phyloP scores from a whole-genome alignment of 805 yeast genomes.

The Ogataea dorogensis region DNA sequence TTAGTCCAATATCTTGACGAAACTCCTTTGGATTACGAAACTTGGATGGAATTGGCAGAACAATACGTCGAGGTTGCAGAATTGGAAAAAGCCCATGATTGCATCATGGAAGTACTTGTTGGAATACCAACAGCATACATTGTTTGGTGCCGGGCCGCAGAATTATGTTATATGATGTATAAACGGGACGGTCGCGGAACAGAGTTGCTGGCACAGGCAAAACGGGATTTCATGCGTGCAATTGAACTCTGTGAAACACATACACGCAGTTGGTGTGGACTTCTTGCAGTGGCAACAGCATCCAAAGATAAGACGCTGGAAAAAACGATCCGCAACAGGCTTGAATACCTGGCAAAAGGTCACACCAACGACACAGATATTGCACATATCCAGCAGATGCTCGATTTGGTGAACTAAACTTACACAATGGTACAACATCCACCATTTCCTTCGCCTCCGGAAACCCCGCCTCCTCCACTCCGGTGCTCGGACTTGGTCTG shows the following conservation, averaged over 20 bases:
- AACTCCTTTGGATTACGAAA: conserved; percentile 71
- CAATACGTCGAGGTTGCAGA: conserved; percentile 61
- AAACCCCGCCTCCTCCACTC: conserved; percentile 15
- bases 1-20: conserved; percentile 55
- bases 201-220: conserved; percentile 23
- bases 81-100: conserved; percentile 62
- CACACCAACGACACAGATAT: conserved; percentile 33
- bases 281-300: conserved; percentile 20
- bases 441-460: too few species aligned
- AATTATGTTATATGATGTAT: conserved; percentile 32
- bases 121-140: conserved; percentile 69
- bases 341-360: conserved; percentile 36
- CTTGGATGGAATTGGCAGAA: conserved; percentile 76
- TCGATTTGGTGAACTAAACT: conserved; percentile 12
- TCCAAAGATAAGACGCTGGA: conserved; percentile 7
- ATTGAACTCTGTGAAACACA: conserved; percentile 75
- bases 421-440: conserved; percentile 34
- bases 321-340: conserved; percentile 35
- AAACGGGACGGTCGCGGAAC: conserved; percentile 5
- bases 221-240: conserved; percentile 59
- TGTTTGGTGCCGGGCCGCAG: conserved; percentile 64
- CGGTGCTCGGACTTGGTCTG: conserved; percentile 8
- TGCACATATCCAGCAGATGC: conserved; percentile 36
- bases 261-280: conserved; percentile 53
- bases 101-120: conserved; percentile 68